Evolutionary conservation across 2,329 filamentous ascomycete species (phyloP), one percentile per base, ranked within the genome.

Genomic region (Penicillium sp.): DNA sequence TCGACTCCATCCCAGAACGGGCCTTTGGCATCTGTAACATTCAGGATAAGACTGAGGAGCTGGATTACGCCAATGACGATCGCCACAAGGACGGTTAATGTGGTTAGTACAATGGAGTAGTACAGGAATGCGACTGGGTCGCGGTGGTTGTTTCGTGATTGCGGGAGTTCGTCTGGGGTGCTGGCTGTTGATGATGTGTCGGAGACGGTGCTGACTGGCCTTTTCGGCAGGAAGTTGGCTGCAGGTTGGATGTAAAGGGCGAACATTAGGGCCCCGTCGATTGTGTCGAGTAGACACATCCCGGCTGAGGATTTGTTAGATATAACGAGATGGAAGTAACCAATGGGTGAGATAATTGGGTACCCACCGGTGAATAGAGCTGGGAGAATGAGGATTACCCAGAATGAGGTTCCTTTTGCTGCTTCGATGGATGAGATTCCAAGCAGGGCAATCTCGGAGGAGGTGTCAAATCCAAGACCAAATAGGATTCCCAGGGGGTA

Each of bases 231-330:
- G 55, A 72, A 72, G 53, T 73, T 70, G 12, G 64, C 57, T 16
- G 72, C 69, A 2, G 73, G 73, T 49, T 75, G 73, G 29, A 91
- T 90, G 71, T 99, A 97, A 1, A 97, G 77, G 0, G 87, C 85
- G 82, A 95, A 91, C 91, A 97, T 97, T 16, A 96, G 77, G 1
- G 92, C 92, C 19, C 92, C 92, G 61, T 97, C 93, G 0, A 85
- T 87, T 0, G 91, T 96, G 70, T 97, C 93, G 5, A 97, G 76
- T 18, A 97, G 78, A 68, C 91, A 96, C 93, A 99, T 97, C 50
- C 89, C 93, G 0, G 87, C 89, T 86, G 10, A 22, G 2, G 2
- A 9, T 27, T 41, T 2, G 16, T 45, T 41, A 47, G 18, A 8
- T 13, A 22, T 1, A 3, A 10, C 30, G 22, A 3, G 9, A 3